Evolutionary conservation across 2,329 filamentous ascomycete genomes (phyloP), one percentile per base, ranked within the genome.

Genomic region (Aureobasidium uvarum): DNA sequence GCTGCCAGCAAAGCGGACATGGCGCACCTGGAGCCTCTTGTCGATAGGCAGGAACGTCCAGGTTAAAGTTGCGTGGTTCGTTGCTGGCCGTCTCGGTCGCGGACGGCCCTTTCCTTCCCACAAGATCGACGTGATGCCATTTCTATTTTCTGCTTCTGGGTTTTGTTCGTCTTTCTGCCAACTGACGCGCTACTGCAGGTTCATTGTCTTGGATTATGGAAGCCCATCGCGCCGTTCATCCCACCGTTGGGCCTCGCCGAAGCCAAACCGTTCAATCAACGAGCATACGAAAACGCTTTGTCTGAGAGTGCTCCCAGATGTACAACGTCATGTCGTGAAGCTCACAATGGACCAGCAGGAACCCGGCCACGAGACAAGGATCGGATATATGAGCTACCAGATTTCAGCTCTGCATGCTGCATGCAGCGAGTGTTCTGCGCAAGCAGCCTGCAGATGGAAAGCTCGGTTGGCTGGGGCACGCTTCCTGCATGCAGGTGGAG

Each of bases 401-500:
- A 38, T 14, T 38, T 2, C 41, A 48, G 56, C 18, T 23, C 28
- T 59, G 55, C 56, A 48, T 60, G 20, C 54, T 45, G 23, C 39
- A 45, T n/a, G 23, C n/a, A 14, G 4, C 10, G 25, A 20, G 5
- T 31, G n/a, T 48, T 31, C 36, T 41, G 58, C 58, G 36, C 45
- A 45, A 63, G 48, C 38, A 18, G 25, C 5, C 20, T 52, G 60
- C 33, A 63, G 13, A 20, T 48, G 14, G 38, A 25, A 6, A 60
- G 48, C 38, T 63, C 38, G 60, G 60, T 63, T 63, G 60, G 48
- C 60, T 54, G 48, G 60, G 48, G 60, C n/a, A 63, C 60, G 60
- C 60, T 63, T 45, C 38, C 39, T 63, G 46, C 60, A 63, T 43
- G 46, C 60, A 63, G 18, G 60, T 63, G 60, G 60, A 63, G 38